Conservation (phyloP, 257 asterid genomes). For the Solanum rostratum region DNA sequence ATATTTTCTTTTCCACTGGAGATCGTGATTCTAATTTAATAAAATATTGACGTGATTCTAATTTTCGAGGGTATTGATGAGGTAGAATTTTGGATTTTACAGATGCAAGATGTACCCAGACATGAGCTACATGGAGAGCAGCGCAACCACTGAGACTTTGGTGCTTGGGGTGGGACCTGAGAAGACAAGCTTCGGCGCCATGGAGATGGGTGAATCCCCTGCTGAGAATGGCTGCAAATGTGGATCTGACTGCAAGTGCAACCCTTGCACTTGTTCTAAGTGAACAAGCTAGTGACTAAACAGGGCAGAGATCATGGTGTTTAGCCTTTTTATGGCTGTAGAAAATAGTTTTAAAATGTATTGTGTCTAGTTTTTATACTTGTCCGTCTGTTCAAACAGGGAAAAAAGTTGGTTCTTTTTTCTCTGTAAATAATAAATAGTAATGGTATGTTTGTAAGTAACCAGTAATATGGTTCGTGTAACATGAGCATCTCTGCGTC, state of each 20-base stretch:
- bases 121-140: slow-evolving; percentile 36
- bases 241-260: slow-evolving; percentile 69
- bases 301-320: slow-evolving; percentile 24
- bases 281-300: slow-evolving; percentile 11
- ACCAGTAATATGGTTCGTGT: not conserved
- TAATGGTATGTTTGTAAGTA: not conserved
- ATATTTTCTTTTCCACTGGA: too few species aligned
- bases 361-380: not conserved
- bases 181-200: slow-evolving; percentile 9
- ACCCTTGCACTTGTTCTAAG: slow-evolving; percentile 70
- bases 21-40: too few species aligned
- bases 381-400: not conserved
- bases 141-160: slow-evolving; percentile 29
- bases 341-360: not conserved
- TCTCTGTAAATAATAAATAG: not conserved
- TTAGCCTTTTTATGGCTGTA: not conserved
- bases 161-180: slow-evolving; percentile 65
- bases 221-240: slow-evolving; percentile 89
- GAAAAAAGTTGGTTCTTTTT: not conserved
- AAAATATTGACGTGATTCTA: too few species aligned
- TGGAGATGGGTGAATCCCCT: slow-evolving; percentile 12
- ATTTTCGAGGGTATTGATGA: too few species aligned
- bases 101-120: slow-evolving; percentile 68
- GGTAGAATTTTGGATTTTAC: too few species aligned
- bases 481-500: not conserved